Base-by-base conservation (phyloP, 2,329 filamentous ascomycete species). In the Elsinoe perseae region DNA sequence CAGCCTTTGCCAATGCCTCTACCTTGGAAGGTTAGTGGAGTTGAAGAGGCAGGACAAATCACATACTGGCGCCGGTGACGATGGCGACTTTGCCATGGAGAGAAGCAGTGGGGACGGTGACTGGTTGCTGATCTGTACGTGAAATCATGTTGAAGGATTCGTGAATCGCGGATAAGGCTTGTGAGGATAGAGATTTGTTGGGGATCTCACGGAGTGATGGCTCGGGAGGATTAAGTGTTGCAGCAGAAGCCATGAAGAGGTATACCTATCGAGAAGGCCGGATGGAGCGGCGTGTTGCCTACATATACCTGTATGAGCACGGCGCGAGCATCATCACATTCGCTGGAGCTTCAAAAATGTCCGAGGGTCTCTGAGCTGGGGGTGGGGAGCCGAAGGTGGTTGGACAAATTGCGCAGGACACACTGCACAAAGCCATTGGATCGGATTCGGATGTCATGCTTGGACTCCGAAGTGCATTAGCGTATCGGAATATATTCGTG, bases 1-100 rank as follows among this genome's bases (percentile, higher is more conserved):
- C 84, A 84, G 54, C 82, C 82, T 54, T 75, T 73, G 36, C 84
- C 84, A 64, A 87, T 87, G 57, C 84, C 84, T 32, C 83, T 82
- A 54, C 82, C 81, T 56, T n/a, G 9, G 10, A 50, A 80, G 69
- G 38, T 54, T 36, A 57, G 36, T 21, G 27, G 16, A 27, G 48
- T 52, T 6, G 38, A 32, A 14, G 28, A 16, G 18, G 34, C 16
- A 14, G 20, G 21, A 16, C n/a, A 38, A 20, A 42, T 3, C 8
- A 56, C 38, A 18, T 48, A 56, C 53, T 56, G 56, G 80, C 73
- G 38, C 80, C 84, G 14, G 84, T 87, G 68, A 87, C 75, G 60
- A 87, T 75, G 57, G 82, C 71, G 72, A 78, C 75, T 64, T 78
- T 75, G 66, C 72, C 73, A 63, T 77, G 73, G 50, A 78, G 74